Evolutionary conservation across 768 basidiomycete species (phyloP), one percentile per base, ranked within the genome.

Genomic region (Mycena kentingensis): DNA sequence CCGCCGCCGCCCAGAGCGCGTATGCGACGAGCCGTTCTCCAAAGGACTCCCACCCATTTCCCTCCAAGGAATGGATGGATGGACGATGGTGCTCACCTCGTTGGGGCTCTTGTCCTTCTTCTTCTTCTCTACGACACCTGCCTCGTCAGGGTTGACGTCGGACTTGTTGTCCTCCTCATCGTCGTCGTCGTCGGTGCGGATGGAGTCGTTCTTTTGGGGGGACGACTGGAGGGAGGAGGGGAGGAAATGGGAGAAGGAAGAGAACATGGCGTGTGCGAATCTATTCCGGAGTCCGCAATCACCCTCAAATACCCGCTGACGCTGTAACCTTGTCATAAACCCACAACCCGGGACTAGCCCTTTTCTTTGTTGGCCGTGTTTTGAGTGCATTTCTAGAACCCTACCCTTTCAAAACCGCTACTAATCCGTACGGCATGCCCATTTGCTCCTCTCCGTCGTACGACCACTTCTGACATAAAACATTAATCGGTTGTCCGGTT

Each of bases 231-330:
- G 66, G n/a, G 70, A 65, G 26, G 77, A 69, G 32, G 81, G 80
- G 0, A 83, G 64, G 55, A 80, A 75, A 2, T 77, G 76, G 6
- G 81, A 72, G 48, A 82, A 65, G 45, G 76, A 75, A 49, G 81
- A 75, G 64, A 83, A 76, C 81, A 83, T 82, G 70, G 60, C 36
- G 49, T n/a, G n/a, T n/a, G n/a, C n/a, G n/a, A n/a, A n/a, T n/a
- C 55, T 15, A 61, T 46, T 72, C 70, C 24, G 60, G 52, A 19
- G 52, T 35, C 4, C 64, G 58, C 19, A 74, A 35, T 35, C 63
- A 63, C 68, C 68, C n/a, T n/a, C n/a, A n/a, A n/a, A n/a, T n/a
- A n/a, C n/a, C n/a, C n/a, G n/a, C n/a, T n/a, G n/a, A n/a, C n/a
- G n/a, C n/a, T n/a, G n/a, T n/a, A n/a, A n/a, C n/a, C n/a, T n/a